Evolutionary conservation across 169 alveolate genomes (phyloP), one percentile per base, ranked within the genome.

Genomic region (Neospora caninum): DNA sequence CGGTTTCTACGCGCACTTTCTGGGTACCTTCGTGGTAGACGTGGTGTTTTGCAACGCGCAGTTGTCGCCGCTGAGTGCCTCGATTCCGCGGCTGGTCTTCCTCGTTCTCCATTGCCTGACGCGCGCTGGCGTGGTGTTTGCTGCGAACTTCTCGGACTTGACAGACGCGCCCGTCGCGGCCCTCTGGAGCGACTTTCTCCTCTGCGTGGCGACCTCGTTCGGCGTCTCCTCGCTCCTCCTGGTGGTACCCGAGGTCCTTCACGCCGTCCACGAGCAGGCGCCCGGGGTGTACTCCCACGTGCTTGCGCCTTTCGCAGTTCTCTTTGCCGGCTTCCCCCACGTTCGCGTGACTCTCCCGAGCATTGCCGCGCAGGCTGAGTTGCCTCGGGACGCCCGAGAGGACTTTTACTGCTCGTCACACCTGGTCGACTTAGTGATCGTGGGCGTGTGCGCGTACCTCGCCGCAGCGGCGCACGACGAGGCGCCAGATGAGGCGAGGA

Each of bases 11-110:
- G 89, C 89, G 34, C 89, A 82, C 25, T 7, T 82, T 4, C 69
- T 41, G 69, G 22, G 89, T 41, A 39, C 42, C 89, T 82, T 31
- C 38, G 67, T 82, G 13, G 89, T 82, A 10, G 89, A 82, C 67
- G 34, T 82, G 16, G 41, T 41, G 42, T 82, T 82, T 29, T 82
- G 89, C 64, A 38, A 82, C 41, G 89, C 89, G 38, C 41, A 82
- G 64, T 34, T 82, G 89, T 82, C 89, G 34, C 89, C 89, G 34
- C 64, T 82, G 67, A 82, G 89, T 41, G 64, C 38, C 39, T 10
- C 53, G 29, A 31, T 82, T 38, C 67, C 54, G 9, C 53, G 89
- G 22, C 25, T 16, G 25, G 43, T 82, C 39, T 82, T 82, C 34
- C 69, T 82, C 25, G 67, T 82, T 22, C 64, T 82, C 38, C 89